Evolutionary conservation across 1,139 yeast species (phyloP).

Genomic region (Kodamaea plutei): DNA sequence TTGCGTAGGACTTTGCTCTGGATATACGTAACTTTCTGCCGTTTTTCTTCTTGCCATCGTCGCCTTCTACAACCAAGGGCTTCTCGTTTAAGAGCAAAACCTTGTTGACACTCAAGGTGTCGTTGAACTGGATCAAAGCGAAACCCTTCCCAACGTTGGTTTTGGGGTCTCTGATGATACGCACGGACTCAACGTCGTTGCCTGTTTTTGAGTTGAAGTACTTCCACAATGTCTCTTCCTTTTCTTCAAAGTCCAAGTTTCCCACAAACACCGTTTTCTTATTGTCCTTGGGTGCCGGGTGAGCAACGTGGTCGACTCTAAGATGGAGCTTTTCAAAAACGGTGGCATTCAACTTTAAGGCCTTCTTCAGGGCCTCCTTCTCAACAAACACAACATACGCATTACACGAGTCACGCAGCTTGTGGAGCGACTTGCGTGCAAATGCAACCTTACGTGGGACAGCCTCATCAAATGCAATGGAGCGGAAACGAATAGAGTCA

Average conservation of each 20-base stretch:
- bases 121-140: slow-evolving; percentile 90
- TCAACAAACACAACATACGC: slow-evolving; percentile 78
- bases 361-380: slow-evolving; percentile 48
- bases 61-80: slow-evolving; percentile 37
- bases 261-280: slow-evolving; percentile 89
- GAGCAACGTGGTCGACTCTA: slow-evolving; percentile 88
- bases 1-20: slow-evolving; percentile 63
- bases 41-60: slow-evolving; percentile 29
- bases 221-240: slow-evolving; percentile 84
- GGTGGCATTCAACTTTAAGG: slow-evolving; percentile 59
- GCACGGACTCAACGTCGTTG: slow-evolving; percentile 74
- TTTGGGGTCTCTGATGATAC: slow-evolving; percentile 86
- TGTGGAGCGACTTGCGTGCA: slow-evolving; percentile 74
- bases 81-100: slow-evolving; percentile 78
- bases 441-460: slow-evolving; percentile 92
- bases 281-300: slow-evolving; percentile 83
- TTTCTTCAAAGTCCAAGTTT: slow-evolving; percentile 87
- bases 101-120: slow-evolving; percentile 73
- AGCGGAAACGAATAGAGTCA: slow-evolving; percentile 80
- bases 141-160: slow-evolving; percentile 97
- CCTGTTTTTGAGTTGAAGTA: slow-evolving; percentile 66
- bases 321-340: slow-evolving; percentile 71
- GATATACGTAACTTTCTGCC: slow-evolving; percentile 71
- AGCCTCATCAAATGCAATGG: slow-evolving; percentile 84
- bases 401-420: slow-evolving; percentile 74